Percentiles rank a stretch among this genome's conserved stretches.
Conservation (phyloP, 192 early-diverging fungal genomes). For the Phycomyces blakesleeanus region DNA sequence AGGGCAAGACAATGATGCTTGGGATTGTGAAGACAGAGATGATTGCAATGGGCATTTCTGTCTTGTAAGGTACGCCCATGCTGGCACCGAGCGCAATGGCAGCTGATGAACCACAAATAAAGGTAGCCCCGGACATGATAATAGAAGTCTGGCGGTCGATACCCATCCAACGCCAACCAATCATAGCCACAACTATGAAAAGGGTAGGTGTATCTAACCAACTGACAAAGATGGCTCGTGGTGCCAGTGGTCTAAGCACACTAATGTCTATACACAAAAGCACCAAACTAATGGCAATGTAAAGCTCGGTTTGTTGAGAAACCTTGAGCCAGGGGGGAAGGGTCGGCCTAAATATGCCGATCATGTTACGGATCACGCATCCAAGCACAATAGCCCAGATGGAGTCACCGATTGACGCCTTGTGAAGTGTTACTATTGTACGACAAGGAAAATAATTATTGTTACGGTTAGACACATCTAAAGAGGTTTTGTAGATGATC, state of each 20-base stretch:
- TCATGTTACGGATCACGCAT: conserved; percentile 37
- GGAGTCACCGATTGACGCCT: conserved; percentile 45
- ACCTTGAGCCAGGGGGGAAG: conserved; percentile 48
- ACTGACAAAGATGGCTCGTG: conserved; percentile 49
- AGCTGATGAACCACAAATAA: conserved; percentile 51
- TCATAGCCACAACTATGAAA: conserved; percentile 44
- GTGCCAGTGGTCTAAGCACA: conserved; percentile 43
- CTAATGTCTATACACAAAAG: conserved; percentile 48
- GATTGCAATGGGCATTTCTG: conserved; percentile 53
- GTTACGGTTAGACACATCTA: neutral
- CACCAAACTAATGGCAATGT: conserved; percentile 50
- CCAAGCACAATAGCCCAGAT: conserved; percentile 57
- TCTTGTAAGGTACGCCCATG: conserved; percentile 42
- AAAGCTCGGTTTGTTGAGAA: conserved; percentile 52
- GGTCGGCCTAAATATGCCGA: conserved; percentile 4
- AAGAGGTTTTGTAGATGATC: too few species aligned
- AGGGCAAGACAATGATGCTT: conserved; percentile 49
- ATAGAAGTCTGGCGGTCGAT: conserved; percentile 49
- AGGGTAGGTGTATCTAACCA: conserved; percentile 53
- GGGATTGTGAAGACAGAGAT: conserved; percentile 55
- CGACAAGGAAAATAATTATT: conserved; percentile 3
- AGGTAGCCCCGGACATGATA: conserved; percentile 52
- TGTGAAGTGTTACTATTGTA: conserved; percentile 32
- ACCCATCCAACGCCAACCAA: conserved; percentile 41
- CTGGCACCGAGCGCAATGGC: conserved; percentile 45